Evolutionary conservation across 2,329 filamentous ascomycete species (phyloP), one percentile per base, ranked within the genome.

Genomic region (Coniochaeta prunicola): DNA sequence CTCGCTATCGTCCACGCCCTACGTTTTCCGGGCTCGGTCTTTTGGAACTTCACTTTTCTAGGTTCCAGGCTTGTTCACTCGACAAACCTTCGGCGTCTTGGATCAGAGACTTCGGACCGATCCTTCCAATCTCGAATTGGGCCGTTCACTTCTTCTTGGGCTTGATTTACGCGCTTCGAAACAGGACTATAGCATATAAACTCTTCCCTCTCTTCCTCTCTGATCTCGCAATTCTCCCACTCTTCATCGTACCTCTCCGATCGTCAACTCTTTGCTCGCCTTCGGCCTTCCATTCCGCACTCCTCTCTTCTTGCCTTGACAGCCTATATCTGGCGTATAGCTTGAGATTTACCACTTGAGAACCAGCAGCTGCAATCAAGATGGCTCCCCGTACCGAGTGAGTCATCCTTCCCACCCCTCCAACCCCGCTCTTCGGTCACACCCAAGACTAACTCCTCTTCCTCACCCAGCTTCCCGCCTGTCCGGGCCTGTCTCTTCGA

Each of bases 401-500:
- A 40, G 69, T 65, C 3, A 8, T 4, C 10, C 31, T 19, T 21
- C 6, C 34, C 3, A 26, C 30, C 19, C 24, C 10, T n/a, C 28
- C 26, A 36, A 4, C 21, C 4, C 40, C 24, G 19, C n/a, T 24
- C 33, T 33, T 34, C 36, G 30, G 15, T 13, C 15, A 53, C 38
- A 53, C n/a, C 56, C 62, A 64, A 50, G 67, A 58, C 19, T 66
- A 40, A 33, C 28, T 4, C n/a, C 28, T 56, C 26, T 45, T 53
- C 19, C 55, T 33, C 56, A 34, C 28, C 33, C 68, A 91, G 88
- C 70, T 87, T 92, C 73, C 89, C 90, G 21, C 86, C 88, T 53
- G 81, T 97, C 60, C 84, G 92, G 66, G 94, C 93, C 65, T 97
- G 92, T 74, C 87, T 99, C 64, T 97, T 99, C 73, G 94, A 99